Conservation (phyloP, 2,329 filamentous ascomycete species). For the Aspergillus intermedius region DNA sequence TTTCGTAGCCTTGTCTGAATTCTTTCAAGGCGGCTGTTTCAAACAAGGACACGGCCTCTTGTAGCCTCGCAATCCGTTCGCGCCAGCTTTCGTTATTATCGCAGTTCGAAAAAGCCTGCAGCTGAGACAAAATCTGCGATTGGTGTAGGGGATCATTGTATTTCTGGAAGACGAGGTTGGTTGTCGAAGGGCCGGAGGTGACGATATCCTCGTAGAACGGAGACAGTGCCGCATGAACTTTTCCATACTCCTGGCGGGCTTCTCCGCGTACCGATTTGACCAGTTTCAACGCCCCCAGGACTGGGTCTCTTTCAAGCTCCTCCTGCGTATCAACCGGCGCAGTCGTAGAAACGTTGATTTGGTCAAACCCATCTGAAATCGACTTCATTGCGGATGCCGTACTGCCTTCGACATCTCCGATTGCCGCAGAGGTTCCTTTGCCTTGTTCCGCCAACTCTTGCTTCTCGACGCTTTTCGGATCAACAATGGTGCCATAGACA, state of each 20-base stretch:
- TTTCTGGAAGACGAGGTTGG: slow-evolving; percentile 77
- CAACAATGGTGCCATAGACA: slow-evolving; percentile 36
- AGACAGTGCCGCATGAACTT: slow-evolving; percentile 77
- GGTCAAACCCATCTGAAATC: slow-evolving; percentile 70
- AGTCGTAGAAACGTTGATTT: slow-evolving; percentile 53
- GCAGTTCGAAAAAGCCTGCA: slow-evolving; percentile 70
- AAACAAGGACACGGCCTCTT: slow-evolving; percentile 71
- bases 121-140: slow-evolving; percentile 77
- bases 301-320: slow-evolving; percentile 53
- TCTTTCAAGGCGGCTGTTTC: slow-evolving; percentile 85
- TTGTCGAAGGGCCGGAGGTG: slow-evolving; percentile 61
- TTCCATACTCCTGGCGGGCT: slow-evolving; percentile 84
- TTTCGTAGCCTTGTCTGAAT: slow-evolving; percentile 87
- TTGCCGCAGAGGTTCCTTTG: slow-evolving; percentile 6
- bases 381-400: slow-evolving; percentile 23
- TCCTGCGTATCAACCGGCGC: slow-evolving; percentile 21
- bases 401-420: slow-evolving; percentile 12
- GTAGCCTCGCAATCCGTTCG: slow-evolving; percentile 64
- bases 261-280: slow-evolving; percentile 74
- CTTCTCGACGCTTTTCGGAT: slow-evolving; percentile 20
- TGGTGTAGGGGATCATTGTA: slow-evolving; percentile 86
- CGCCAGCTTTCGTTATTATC: slow-evolving; percentile 72
- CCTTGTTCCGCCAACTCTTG: slow-evolving; percentile 18
- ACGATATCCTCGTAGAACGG: slow-evolving; percentile 84
- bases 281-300: slow-evolving; percentile 63